These are phyloP conservation scores for Porodaedalea pini DNA, from an alignment of 1,284 basidiomycete genomes.

Conservation along the genomic window DNA sequence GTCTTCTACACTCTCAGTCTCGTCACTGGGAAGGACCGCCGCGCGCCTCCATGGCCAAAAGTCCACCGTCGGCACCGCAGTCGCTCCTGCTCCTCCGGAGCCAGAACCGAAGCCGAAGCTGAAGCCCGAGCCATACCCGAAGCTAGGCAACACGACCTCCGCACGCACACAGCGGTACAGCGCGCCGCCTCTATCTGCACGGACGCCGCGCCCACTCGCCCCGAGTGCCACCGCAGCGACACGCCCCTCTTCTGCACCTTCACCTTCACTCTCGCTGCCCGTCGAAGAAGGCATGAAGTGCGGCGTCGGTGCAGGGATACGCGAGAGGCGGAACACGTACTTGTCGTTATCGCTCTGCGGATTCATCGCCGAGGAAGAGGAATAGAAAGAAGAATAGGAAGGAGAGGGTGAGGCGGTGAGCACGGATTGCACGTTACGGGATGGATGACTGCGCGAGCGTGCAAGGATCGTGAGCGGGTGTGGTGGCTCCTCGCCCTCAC, in stretches of 20 bases:
- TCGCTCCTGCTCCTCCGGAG: not conserved
- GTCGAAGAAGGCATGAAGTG: not conserved
- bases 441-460: constrained; percentile 9
- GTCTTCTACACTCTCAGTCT: too few species aligned
- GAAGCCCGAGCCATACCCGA: not conserved
- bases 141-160: constrained; percentile 10
- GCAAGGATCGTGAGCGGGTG: constrained; percentile 15
- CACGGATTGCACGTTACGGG: constrained; percentile 10
- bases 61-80: constrained; percentile 8
- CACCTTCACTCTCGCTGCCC: not conserved
- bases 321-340: constrained; percentile 9
- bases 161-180: constrained; percentile 13
- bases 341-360: not conserved
- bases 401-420: constrained; percentile 1
- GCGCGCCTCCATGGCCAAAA: constrained; percentile 13
- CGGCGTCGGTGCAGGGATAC: constrained; percentile 9
- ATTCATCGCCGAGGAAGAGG: too few species aligned
- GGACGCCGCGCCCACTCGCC: constrained; percentile 13
- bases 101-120: not conserved
- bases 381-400: not conserved
- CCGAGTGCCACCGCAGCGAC: constrained; percentile 9
- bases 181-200: constrained; percentile 7
- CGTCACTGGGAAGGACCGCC: not conserved
- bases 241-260: not conserved
- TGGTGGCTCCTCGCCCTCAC: not conserved